These are phyloP conservation scores for Astrothelium subdiscretum DNA, from an alignment of 495 filamentous ascomycete genomes.

Conservation along the genomic window DNA sequence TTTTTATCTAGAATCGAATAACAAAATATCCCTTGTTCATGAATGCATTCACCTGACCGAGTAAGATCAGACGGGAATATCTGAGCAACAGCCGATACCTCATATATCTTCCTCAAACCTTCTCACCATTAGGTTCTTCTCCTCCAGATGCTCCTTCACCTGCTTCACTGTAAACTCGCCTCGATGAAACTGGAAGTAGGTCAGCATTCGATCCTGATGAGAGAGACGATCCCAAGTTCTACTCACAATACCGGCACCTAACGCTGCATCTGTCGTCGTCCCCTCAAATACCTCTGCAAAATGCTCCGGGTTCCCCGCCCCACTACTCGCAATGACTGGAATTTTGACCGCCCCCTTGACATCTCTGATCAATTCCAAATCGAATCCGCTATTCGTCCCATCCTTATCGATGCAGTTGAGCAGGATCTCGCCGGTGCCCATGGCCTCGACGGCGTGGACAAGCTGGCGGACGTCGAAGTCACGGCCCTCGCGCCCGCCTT, in stretches of 20 bases:
- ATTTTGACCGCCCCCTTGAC: constrained; percentile 79
- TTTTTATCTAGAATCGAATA: too few species aligned
- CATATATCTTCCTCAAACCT: constrained; percentile 48
- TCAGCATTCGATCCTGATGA: constrained; percentile 11
- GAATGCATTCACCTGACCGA: too few species aligned
- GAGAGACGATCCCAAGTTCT: constrained; percentile 5
- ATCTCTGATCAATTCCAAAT: constrained; percentile 77
- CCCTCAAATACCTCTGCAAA: constrained; percentile 82
- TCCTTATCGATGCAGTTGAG: constrained; percentile 97
- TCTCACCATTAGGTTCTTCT: constrained; percentile 61
- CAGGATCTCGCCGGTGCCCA: constrained; percentile 90
- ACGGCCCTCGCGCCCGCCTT: constrained; percentile 80
- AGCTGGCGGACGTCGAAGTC: constrained; percentile 87
- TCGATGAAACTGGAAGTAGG: constrained; percentile 60
- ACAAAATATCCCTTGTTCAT: too few species aligned
- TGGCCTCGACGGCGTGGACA: constrained; percentile 79
- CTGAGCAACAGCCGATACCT: not conserved
- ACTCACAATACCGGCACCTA: constrained; percentile 87
- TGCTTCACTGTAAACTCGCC: constrained; percentile 89
- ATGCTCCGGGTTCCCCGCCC: constrained; percentile 79
- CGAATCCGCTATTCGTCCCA: constrained; percentile 89
- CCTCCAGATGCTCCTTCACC: constrained; percentile 75
- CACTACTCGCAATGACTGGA: constrained; percentile 90
- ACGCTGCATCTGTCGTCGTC: constrained; percentile 80
- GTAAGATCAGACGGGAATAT: too few species aligned